Conservation (phyloP, 495 filamentous ascomycete species). For the Umbilicaria muhlenbergii region DNA sequence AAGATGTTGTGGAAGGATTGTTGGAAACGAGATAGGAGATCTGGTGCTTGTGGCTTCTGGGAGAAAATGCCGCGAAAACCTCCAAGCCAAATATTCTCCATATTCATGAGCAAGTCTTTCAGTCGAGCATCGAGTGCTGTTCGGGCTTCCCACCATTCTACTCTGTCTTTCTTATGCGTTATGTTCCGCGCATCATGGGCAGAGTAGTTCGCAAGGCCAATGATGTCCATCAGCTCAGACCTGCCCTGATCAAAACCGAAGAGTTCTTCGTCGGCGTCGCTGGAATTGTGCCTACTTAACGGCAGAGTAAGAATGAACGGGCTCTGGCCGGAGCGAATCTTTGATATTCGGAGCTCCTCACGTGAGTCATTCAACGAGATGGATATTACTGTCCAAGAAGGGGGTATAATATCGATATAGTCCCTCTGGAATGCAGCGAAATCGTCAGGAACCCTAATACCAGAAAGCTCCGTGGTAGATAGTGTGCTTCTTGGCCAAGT, state of each 20-base stretch:
- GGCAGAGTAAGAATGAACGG: constrained; percentile 81
- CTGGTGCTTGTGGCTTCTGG: constrained; percentile 40
- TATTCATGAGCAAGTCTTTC: constrained; percentile 61
- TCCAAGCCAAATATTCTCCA: constrained; percentile 88
- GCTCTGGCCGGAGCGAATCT: constrained; percentile 50
- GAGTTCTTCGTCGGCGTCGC: constrained; percentile 64
- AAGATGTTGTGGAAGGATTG: constrained; percentile 66
- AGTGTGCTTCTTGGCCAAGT: constrained; percentile 28
- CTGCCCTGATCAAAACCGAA: constrained; percentile 72
- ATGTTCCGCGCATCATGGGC: constrained; percentile 57
- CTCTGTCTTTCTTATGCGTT: constrained; percentile 44
- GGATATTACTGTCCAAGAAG: constrained; percentile 71
- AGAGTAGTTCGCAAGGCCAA: constrained; percentile 60
- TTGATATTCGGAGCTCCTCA: constrained; percentile 70
- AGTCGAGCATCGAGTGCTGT: constrained; percentile 64
- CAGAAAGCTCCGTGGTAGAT: constrained; percentile 10
- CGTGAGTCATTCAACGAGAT: constrained; percentile 63
- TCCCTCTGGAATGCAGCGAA: constrained; percentile 45
- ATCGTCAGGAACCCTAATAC: constrained; percentile 18
- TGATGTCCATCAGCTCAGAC: constrained; percentile 66
- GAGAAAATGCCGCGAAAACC: constrained; percentile 88
- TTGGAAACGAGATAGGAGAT: constrained; percentile 57
- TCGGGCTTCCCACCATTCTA: constrained; percentile 77
- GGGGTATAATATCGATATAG: constrained; percentile 69
- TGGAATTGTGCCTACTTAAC: constrained; percentile 59